Percentiles rank a stretch among this genome's conserved stretches.
These are phyloP conservation scores for Aspergillus bertholletiae DNA, from an alignment of 495 filamentous ascomycete species.

Conservation along the genomic window DNA sequence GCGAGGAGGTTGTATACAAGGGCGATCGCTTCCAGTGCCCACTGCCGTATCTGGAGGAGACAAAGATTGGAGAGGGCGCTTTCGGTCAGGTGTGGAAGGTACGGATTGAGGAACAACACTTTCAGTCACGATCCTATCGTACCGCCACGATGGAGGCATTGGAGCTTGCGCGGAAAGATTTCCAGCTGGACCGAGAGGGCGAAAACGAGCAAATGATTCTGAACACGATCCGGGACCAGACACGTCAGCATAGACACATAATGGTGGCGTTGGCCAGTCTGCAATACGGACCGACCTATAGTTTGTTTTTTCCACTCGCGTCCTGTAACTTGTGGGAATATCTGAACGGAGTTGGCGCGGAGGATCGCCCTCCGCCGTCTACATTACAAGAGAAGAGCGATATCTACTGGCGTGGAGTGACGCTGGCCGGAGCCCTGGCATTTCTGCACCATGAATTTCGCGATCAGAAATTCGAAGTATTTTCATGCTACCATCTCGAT, in stretches of 20 bases:
- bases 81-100: constrained; percentile 17
- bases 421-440: constrained; percentile 17
- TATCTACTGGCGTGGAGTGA: constrained; percentile 12
- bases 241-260: constrained; percentile 7
- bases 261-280: constrained; percentile 15
- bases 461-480: not conserved
- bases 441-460: constrained; percentile 23
- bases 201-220: constrained; percentile 6
- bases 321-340: constrained; percentile 14
- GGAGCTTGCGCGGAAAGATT: constrained; percentile 15
- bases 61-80: constrained; percentile 7
- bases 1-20: constrained; percentile 7
- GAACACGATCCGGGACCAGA: constrained; percentile 9
- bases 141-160: constrained; percentile 1
- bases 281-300: constrained; percentile 10
- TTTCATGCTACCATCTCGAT: constrained; percentile 33
- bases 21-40: constrained; percentile 4
- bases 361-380: not conserved
- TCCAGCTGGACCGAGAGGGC: constrained; percentile 4
- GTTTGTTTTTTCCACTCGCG: constrained; percentile 16
- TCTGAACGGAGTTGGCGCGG: constrained; percentile 1
- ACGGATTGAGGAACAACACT: constrained; percentile 10
- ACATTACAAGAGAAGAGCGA: constrained; percentile 1
- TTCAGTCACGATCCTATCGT: not conserved
- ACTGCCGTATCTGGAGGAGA: constrained; percentile 13